A percentile compares a stretch with the other conserved stretches of the same genome.
Conservation (phyloP, 2,329 filamentous ascomycete species). For the Ophiostoma angusticollis region DNA sequence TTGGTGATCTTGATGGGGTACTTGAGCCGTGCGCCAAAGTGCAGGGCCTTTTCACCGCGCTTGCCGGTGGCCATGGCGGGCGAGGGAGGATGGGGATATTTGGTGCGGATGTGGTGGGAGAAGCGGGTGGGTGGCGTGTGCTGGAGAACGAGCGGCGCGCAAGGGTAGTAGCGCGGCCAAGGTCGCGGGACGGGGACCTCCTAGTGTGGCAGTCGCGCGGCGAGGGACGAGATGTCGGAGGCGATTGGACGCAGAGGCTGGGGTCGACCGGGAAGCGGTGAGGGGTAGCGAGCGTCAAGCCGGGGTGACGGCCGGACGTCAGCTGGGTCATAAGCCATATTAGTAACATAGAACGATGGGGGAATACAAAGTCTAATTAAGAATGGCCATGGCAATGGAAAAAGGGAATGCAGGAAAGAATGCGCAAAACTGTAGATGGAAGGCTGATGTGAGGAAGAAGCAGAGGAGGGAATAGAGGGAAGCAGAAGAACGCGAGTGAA, state of each 20-base stretch:
- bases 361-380: constrained; percentile 6
- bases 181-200: constrained; percentile 2
- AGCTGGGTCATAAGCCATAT: constrained; percentile 12
- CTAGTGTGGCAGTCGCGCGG: constrained; percentile 1
- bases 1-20: constrained; percentile 91
- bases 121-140: constrained; percentile 9
- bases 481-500: no score
- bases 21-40: constrained; percentile 52
- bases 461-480: no score
- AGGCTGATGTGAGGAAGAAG: background rate
- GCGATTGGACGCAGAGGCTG: background rate
- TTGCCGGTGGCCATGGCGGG: constrained; percentile 11
- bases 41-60: constrained; percentile 24
- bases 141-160: constrained; percentile 3
- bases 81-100: constrained; percentile 6
- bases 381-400: background rate
- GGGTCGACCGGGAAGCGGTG: background rate
- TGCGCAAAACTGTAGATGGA: background rate
- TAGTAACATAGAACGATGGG: constrained; percentile 10
- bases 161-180: constrained; percentile 9
- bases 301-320: background rate
- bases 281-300: background rate
- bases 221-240: no score
- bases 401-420: constrained; percentile 4
- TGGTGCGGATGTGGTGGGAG: constrained; percentile 10